These are phyloP conservation scores for Pseudocercospora musae DNA, from an alignment of 2,329 filamentous ascomycete genomes.

Conservation along the genomic window DNA sequence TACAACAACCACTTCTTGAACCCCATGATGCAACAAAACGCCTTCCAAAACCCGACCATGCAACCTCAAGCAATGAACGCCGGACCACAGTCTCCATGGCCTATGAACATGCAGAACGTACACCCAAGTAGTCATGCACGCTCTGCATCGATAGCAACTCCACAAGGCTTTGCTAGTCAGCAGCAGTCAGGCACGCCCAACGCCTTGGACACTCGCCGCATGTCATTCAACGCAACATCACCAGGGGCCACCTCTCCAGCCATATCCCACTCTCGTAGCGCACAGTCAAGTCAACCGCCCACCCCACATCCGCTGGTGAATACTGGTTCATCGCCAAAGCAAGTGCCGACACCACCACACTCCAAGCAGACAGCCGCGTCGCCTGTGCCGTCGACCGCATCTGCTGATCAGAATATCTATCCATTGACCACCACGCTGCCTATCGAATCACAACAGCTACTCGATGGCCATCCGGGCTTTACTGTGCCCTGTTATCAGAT, in stretches of 20 bases:
- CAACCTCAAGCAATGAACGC: slow-evolving; percentile 27
- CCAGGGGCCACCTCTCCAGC: slow-evolving; percentile 12
- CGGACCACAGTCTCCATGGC: slow-evolving; percentile 41
- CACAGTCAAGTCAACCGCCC: slow-evolving; percentile 14
- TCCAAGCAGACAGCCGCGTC: neutral
- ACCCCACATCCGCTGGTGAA: slow-evolving; percentile 13
- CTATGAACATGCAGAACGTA: slow-evolving; percentile 30
- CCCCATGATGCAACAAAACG: slow-evolving; percentile 32
- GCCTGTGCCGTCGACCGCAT: slow-evolving; percentile 1
- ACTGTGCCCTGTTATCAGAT: slow-evolving; percentile 18
- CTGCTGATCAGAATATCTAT: slow-evolving; percentile 14
- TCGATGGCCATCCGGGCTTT: slow-evolving; percentile 36
- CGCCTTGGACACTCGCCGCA: slow-evolving; percentile 10
- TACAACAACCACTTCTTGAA: slow-evolving; percentile 42
- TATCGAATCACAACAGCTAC: slow-evolving; percentile 52
- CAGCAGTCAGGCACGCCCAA: slow-evolving; percentile 23
- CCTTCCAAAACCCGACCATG: slow-evolving; percentile 28
- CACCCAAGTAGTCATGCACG: slow-evolving; percentile 40
- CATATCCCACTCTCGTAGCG: slow-evolving; percentile 14
- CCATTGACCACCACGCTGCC: slow-evolving; percentile 52
- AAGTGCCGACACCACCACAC: slow-evolving; percentile 12
- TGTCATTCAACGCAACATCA: slow-evolving; percentile 3
- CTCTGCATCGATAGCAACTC: slow-evolving; percentile 45
- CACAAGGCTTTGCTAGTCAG: slow-evolving; percentile 35
- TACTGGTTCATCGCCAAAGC: slow-evolving; percentile 10